phyloP scores from a whole-genome alignment of 1,139 yeast species.

The Meyerozyma athensensis region DNA sequence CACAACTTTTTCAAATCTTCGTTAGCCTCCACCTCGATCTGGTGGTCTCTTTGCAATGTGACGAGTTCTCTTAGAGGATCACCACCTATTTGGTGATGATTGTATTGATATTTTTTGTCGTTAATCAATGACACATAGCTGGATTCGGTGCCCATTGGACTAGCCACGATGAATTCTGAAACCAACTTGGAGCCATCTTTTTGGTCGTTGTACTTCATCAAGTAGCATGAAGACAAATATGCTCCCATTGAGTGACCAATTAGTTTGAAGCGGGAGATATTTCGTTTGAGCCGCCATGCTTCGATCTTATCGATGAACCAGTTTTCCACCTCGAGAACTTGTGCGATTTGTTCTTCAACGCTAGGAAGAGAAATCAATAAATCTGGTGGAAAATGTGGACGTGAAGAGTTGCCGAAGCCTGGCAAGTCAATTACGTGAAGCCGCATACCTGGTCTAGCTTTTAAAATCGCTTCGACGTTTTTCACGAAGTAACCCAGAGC shows the following conservation, averaged over 20 bases:
- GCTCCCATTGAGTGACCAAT: slow-evolving; percentile 47
- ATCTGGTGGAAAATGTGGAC: slow-evolving; percentile 34
- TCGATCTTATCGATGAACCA: slow-evolving; percentile 44
- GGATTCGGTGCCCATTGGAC: slow-evolving; percentile 48
- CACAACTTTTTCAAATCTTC: slow-evolving; percentile 25
- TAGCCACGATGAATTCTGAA: slow-evolving; percentile 28
- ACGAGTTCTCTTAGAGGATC: slow-evolving; percentile 18
- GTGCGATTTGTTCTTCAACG: slow-evolving; percentile 23
- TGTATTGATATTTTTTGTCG: slow-evolving; percentile 26
- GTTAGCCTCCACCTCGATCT: slow-evolving; percentile 11
- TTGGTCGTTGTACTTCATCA: slow-evolving; percentile 34
- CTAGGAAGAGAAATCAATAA: slow-evolving; percentile 22
- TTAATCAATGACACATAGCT: slow-evolving; percentile 33
- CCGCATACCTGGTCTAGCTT: slow-evolving; percentile 27
- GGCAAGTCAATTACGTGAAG: slow-evolving; percentile 38
- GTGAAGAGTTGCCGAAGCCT: slow-evolving; percentile 43
- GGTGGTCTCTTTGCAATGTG: slow-evolving; percentile 6
- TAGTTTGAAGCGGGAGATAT: slow-evolving; percentile 25
- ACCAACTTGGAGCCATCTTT: slow-evolving; percentile 18
- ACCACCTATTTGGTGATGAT: slow-evolving; percentile 26
- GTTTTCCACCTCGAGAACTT: slow-evolving; percentile 31
- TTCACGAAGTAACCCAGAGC: slow-evolving; percentile 42
- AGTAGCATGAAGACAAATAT: slow-evolving; percentile 35
- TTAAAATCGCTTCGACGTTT: slow-evolving; percentile 31
- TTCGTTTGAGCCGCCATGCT: slow-evolving; percentile 28